Evolutionary conservation across 75 land plant genomes (phyloP).

Genomic region (Picea sitchensis): DNA sequence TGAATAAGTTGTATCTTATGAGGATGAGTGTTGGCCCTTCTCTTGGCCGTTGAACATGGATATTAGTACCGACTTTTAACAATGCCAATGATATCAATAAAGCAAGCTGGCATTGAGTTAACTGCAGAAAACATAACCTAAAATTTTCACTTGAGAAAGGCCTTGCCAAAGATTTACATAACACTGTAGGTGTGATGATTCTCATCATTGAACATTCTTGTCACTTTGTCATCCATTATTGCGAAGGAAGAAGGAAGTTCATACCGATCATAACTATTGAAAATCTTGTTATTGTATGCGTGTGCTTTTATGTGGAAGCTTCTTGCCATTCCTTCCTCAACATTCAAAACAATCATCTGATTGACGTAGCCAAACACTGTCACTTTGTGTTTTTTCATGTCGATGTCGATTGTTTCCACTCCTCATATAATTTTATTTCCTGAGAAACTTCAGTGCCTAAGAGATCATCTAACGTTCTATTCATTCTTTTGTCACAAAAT

Average conservation of each 20-base stretch:
- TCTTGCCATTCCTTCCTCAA: constrained; percentile 19
- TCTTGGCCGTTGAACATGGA: too few species aligned
- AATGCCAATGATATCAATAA: too few species aligned
- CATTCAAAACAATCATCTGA: constrained; percentile 20
- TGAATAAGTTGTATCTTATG: too few species aligned
- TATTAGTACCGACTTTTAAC: too few species aligned
- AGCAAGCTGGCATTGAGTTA: too few species aligned
- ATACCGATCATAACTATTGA: neutral
- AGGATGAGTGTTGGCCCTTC: too few species aligned
- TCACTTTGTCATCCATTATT: neutral
- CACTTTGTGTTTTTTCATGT: constrained; percentile 24
- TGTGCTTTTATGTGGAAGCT: neutral
- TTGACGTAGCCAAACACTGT: constrained; percentile 22
- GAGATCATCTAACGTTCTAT: too few species aligned
- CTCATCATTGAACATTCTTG: neutral
- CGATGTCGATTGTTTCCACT: constrained; percentile 14
- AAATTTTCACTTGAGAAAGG: too few species aligned
- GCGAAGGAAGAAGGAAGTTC: neutral
- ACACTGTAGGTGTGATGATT: neutral
- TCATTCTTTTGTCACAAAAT: too few species aligned
- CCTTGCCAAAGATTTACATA: neutral
- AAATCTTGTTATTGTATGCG: neutral
- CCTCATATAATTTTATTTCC: neutral
- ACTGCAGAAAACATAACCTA: too few species aligned
- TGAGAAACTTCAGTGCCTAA: too few species aligned